A percentile compares a stretch with the other conserved stretches of the same genome.
Evolutionary conservation across 345 rosid genomes (phyloP).

Genomic region (Salix viminalis): DNA sequence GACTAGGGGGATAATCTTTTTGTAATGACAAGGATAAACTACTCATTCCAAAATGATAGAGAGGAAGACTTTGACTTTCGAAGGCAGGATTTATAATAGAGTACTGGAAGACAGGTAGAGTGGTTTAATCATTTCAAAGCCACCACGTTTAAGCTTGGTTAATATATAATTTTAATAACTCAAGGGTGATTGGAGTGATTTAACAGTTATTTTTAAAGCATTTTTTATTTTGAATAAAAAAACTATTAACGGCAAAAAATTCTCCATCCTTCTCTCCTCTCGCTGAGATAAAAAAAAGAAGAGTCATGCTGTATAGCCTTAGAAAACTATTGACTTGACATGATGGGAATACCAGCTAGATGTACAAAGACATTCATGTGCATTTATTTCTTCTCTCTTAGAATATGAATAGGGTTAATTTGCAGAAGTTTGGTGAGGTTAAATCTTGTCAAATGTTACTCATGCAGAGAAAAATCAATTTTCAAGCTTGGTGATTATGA

Average conservation of each 20-base stretch:
- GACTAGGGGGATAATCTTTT: neutral
- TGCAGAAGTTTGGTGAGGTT: neutral
- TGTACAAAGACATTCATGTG: neutral
- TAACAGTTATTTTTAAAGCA: too few relatives aligned
- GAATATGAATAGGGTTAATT: neutral
- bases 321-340: neutral
- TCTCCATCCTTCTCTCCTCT: too few relatives aligned
- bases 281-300: neutral
- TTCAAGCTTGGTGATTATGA: neutral
- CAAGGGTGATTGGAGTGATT: too few relatives aligned
- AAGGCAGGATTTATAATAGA: neutral
- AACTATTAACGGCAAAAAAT: too few relatives aligned
- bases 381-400: too few relatives aligned
- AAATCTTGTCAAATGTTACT: neutral
- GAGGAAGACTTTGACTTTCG: constrained; percentile 10
- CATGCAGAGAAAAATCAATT: neutral
- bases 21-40: neutral
- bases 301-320: neutral
- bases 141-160: neutral
- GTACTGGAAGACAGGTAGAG: neutral
- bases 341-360: neutral
- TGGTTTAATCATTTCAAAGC: neutral
- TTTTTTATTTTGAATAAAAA: too few relatives aligned
- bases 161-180: neutral
- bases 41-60: constrained; percentile 14